Evolutionary conservation across 2,329 filamentous ascomycete species (phyloP).

Genomic region (Cladosporium sp.): DNA sequence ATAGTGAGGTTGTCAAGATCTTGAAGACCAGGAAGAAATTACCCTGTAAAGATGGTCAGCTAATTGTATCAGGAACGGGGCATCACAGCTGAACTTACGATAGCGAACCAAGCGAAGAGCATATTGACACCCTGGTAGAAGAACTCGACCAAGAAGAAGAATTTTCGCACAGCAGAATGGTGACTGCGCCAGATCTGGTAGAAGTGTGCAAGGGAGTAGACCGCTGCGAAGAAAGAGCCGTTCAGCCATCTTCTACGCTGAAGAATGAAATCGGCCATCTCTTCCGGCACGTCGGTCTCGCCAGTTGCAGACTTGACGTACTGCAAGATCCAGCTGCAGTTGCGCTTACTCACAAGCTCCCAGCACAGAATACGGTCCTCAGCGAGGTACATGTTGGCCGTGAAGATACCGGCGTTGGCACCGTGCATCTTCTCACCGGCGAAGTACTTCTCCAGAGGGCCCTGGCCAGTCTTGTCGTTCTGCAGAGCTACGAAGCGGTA

Average conservation of each 20-base stretch:
- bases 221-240: constrained; percentile 94
- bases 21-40: constrained; percentile 99
- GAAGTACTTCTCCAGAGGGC: constrained; percentile 94
- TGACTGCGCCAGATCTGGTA: constrained; percentile 93
- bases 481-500: constrained; percentile 92
- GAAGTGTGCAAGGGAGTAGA: constrained; percentile 92
- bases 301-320: constrained; percentile 97
- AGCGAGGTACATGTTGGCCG: constrained; percentile 97
- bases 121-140: constrained; percentile 92
- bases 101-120: constrained; percentile 97
- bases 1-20: constrained; percentile 84
- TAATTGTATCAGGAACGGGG: neutral
- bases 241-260: constrained; percentile 97
- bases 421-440: constrained; percentile 93
- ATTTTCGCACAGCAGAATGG: constrained; percentile 79
- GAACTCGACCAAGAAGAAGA: constrained; percentile 89
- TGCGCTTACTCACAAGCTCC: constrained; percentile 94
- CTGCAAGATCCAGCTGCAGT: constrained; percentile 94
- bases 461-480: constrained; percentile 91
- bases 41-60: constrained; percentile 41
- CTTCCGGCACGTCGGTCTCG: constrained; percentile 93
- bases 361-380: constrained; percentile 99
- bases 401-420: constrained; percentile 90
- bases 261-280: constrained; percentile 88
- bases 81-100: constrained; percentile 45